These are phyloP conservation scores for Elongisporangium senticosum DNA, from an alignment of 352 stramenopile genomes.

Conservation along the genomic window DNA sequence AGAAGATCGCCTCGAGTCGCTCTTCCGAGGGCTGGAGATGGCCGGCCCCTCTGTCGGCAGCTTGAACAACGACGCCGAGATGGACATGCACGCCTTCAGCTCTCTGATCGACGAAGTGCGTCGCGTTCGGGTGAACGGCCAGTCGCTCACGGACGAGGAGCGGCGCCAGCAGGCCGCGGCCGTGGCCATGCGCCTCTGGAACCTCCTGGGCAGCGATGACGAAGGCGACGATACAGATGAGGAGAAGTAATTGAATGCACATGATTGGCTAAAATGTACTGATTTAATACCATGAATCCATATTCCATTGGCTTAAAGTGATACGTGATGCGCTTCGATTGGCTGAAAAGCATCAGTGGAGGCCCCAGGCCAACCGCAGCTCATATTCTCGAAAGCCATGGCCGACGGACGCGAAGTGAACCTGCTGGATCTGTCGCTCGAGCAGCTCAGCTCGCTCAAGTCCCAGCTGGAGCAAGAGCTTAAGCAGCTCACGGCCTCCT, in stretches of 20 bases:
- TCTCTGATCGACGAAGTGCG: conserved; percentile 59
- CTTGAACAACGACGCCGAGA: conserved; percentile 26
- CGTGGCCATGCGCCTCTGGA: conserved; percentile 77
- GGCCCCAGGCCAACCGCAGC: conserved; percentile 6
- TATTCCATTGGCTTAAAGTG: conserved; percentile 16
- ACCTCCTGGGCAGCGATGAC: conserved; percentile 44
- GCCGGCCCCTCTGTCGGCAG: background rate
- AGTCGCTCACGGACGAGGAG: conserved; percentile 50
- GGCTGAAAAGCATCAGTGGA: conserved; percentile 12
- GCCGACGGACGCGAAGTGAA: conserved; percentile 56
- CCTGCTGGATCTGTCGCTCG: conserved; percentile 86
- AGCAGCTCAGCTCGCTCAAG: conserved; percentile 92
- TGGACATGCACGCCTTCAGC: conserved; percentile 58
- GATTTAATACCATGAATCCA: background rate
- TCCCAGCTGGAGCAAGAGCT: conserved; percentile 83
- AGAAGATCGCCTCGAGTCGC: conserved; percentile 22
- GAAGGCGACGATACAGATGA: conserved; percentile 21
- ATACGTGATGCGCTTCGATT: background rate
- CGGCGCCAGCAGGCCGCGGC: conserved; percentile 60
- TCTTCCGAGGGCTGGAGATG: conserved; percentile 45
- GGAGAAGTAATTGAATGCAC: conserved; percentile 8
- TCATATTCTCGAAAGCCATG: conserved; percentile 14
- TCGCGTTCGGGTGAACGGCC: conserved; percentile 49
- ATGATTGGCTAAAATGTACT: conserved; percentile 24
- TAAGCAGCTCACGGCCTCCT: conserved; percentile 68